Conservation (phyloP, 345 rosid genomes). For the Pistacia atlantica region DNA sequence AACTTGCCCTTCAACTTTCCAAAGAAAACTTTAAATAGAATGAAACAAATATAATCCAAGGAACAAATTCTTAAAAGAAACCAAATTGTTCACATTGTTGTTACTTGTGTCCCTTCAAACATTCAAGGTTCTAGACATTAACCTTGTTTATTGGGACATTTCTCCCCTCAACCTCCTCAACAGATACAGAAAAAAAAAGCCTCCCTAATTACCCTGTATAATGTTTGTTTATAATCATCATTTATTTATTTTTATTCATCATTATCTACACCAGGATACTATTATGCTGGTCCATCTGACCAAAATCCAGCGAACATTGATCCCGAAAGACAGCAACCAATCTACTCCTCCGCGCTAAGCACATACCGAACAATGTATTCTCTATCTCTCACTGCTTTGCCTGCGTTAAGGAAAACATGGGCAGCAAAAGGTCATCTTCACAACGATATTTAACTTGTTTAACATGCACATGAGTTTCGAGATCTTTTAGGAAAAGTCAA, state of each 20-base stretch:
- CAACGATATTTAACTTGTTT: too few species aligned
- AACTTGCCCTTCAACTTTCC: background rate
- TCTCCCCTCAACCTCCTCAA: conserved; percentile 4
- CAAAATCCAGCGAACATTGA: conserved; percentile 20
- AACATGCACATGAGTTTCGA: background rate
- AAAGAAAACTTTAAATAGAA: background rate
- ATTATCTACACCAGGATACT: conserved; percentile 42
- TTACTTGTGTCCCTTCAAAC: background rate
- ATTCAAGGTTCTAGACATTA: conserved; percentile 14
- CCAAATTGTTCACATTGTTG: background rate
- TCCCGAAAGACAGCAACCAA: background rate
- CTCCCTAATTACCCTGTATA: conserved; percentile 9
- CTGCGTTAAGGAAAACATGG: conserved; percentile 16
- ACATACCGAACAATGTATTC: background rate
- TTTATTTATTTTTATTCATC: conserved; percentile 30
- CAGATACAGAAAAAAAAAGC: background rate
- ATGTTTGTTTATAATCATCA: background rate
- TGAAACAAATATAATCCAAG: background rate
- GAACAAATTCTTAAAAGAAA: background rate
- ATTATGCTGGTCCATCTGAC: conserved; percentile 14
- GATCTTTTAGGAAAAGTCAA: conserved; percentile 1
- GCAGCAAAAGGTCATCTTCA: background rate
- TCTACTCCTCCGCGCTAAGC: background rate
- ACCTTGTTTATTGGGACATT: conserved; percentile 23
- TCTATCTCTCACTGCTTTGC: conserved; percentile 34